Evolutionary conservation across 2,329 filamentous ascomycete genomes (phyloP), one percentile per base, ranked within the genome.

Genomic region (Fusarium ambrosium): DNA sequence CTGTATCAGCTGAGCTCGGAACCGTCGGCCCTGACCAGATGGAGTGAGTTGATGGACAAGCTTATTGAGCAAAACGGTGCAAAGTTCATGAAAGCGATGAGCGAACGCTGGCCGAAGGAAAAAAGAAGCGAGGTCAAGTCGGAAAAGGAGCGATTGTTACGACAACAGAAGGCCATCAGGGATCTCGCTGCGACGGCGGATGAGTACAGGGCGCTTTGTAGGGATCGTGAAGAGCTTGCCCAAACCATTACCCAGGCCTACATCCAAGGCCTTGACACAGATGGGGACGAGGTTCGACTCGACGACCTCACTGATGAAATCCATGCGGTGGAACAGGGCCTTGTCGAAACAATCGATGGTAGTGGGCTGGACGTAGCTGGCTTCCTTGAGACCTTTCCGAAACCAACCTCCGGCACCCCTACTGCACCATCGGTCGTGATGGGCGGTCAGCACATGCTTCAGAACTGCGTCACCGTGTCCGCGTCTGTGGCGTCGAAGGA

Each of bases 191-290:
- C 76, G 10, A 84, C 86, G 18, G 80, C 87, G 66, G 81, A 84
- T 22, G 80, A 82, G 3, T 88, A 87, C 68, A 81, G 82, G 48
- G 77, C 81, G 4, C 79, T 90, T 14, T 81, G 81, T 48, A 79
- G 80, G 18, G 84, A 86, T 69, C 84, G 85, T 48, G 86, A 90
- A 68, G 77, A 81, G 6, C 79, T 91, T 24, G 82, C 87, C 1
- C 80, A 85, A 56, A 82, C 84, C 59, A 85, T 91, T 59, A 83
- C 84, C 4, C 82, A 87, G 66, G 86, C 86, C 1, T 91, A 90
- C 70, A 85, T 84, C n/a, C 84, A 88, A 16, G 85, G 85, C 29
- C 78, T 87, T 16, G 86, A 90, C 58, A 90, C 87, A 2, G 85
- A 87, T 4, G 85, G 87, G 10, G 87, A 89, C 22, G 89, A 91